Base-by-base conservation (phyloP, 106 monocot genomes). In the Apostasia ramifera region DNA sequence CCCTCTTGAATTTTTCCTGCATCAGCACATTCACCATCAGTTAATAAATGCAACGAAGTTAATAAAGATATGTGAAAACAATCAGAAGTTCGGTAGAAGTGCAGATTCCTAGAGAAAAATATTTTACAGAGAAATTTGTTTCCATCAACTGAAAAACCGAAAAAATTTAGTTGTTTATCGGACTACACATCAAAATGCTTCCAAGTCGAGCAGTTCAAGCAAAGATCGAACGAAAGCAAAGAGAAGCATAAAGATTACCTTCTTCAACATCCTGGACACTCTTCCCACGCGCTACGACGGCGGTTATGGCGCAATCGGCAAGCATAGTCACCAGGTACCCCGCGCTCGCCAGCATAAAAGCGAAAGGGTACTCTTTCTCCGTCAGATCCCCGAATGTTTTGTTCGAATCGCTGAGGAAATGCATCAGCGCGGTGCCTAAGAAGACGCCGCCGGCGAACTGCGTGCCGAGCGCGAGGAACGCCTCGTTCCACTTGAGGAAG, bases 391-490 rank as follows among this genome's bases (percentile, higher is more conserved):
- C 85, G 57, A 91, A 91, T 0, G 87, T 82, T 80, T 84, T 81
- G 48, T 87, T 73, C 1, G 91, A 68, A 63, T 91, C 91, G 72
- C 84, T 82, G 67, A 91, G 72, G 74, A 91, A 92, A 55, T 92
- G 91, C 85, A 92, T 92, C 46, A 92, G 66, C 45, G 91, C 91
- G 44, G 87, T 92, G n/a, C 85, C 91, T n/a, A 92, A 66, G 67
- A 92, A 92, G n/a, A 92, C 91, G 4, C 91, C 91, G 50, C 88
- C 91, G n/a, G 88, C 91, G 48, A 92, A 92, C 82, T 88, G 91
- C 13, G 91, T 92, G 57, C 91, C 82, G 9, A 92, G 71, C 5
- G 55, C 70, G 26, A 92, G 73, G 63, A 92, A 88, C 73, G 49
- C 80, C 73, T 88, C 91, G 68, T 92, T 85, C 91, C 91, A 92